Evolutionary conservation across 2,329 filamentous ascomycete species (phyloP), one percentile per base, ranked within the genome.

Genomic region (Apiospora phragmitis): DNA sequence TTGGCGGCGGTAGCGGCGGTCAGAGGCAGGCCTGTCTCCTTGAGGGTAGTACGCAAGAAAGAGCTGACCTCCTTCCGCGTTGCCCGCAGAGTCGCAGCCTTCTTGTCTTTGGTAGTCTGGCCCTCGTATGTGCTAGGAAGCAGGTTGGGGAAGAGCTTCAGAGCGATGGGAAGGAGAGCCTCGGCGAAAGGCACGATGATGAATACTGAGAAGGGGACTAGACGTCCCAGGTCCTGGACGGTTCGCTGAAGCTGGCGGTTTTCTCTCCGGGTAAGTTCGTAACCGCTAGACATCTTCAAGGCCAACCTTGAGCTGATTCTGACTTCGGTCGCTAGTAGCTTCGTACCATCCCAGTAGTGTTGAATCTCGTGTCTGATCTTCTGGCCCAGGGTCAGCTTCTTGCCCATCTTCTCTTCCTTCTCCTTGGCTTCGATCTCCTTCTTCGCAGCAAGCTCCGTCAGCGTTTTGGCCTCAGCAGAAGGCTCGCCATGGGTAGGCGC

Each of bases 331-430:
- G 92, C 95, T 75, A 99, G 86, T 77, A 99, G 87, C 83, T 99
- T 99, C 38, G 94, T 98, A 72, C 96, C 96, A 83, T 99, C 96
- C 95, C 96, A 98, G 85, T 99, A 99, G 82, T 99, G 96, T 73
- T 92, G 90, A 18, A 87, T 88, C 83, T 99, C 96, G 81, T 97
- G 95, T 88, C 97, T 99, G 79, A 99, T 91, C 84, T 95, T 97
- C 81, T 98, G 93, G 82, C 90, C 92, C 1, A 98, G 67, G 0
- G 95, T 97, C 82, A 97, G 84, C 80, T 97, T 98, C 85, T 95
- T 94, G 76, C 92, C 88, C 72, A 93, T 91, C 81, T 93, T 92
- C 75, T 90, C 86, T 82, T 93, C 90, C 74, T 89, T 87, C 78
- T 90, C 90, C 70, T 89, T 87, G 11, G 88, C 81, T 0, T 86